Evolutionary conservation across 83 land plant species (phyloP).

Genomic region (Isoetes engelmannii): DNA sequence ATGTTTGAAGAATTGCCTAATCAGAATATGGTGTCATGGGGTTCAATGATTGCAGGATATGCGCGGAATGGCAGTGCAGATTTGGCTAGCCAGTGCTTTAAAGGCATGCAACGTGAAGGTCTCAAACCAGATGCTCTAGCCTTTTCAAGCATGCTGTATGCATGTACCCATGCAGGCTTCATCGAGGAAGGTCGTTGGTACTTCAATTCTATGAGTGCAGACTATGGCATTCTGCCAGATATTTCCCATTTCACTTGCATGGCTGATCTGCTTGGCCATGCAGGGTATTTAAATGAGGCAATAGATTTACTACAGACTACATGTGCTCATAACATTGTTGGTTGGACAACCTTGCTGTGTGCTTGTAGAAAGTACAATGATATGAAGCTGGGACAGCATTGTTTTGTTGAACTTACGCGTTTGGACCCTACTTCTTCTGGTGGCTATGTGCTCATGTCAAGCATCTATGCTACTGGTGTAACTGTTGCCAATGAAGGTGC

Average conservation of each 20-base stretch:
- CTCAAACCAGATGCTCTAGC: neutral
- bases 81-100: neutral
- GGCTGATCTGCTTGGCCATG: constrained; percentile 1
- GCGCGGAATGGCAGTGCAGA: neutral
- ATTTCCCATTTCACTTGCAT: constrained; percentile 8
- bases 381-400: constrained; percentile 1
- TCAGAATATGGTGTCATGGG: constrained; percentile 3
- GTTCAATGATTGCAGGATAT: neutral
- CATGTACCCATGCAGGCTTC: constrained; percentile 5
- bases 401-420: neutral
- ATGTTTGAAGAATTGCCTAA: neutral
- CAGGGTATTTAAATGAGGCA: constrained; percentile 11
- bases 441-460: constrained; percentile 4
- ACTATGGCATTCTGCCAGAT: constrained; percentile 18
- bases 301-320: constrained; percentile 10
- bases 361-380: constrained; percentile 7
- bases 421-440: neutral
- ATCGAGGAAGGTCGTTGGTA: constrained; percentile 18
- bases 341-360: constrained; percentile 8
- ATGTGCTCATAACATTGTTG: neutral
- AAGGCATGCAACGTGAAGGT: neutral
- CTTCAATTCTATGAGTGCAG: constrained; percentile 23
- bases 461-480: constrained; percentile 7
- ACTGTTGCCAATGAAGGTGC: too few species aligned
- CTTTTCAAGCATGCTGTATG: constrained; percentile 2